Evolutionary conservation across 805 yeast genomes (phyloP), one percentile per base, ranked within the genome.

Genomic region (Saccharomycopsis babjevae): DNA sequence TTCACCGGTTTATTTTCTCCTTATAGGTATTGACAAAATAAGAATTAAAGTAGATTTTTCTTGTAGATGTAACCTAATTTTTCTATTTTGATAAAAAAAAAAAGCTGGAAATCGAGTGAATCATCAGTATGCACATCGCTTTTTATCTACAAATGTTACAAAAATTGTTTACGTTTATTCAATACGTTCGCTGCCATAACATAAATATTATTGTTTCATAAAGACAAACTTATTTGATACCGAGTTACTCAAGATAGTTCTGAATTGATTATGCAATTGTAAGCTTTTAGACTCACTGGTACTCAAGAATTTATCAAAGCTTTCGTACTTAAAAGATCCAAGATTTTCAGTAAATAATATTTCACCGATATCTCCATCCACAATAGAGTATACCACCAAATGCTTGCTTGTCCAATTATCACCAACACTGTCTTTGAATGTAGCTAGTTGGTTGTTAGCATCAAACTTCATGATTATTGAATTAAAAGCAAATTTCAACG

Each of bases 401-500:
- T 63, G 65, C 11, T 39, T 50, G 50, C 65, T 63, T 36, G 59
- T 42, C 10, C 43, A 32, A 11, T 40, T 46, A 8, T 8, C 56
- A 40, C 22, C 25, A 43, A 11, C 50, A 46, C 40, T 28, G 5
- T 25, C 15, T 11, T 54, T 57, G 34, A n/a, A 10, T 30, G 39
- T 32, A 32, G 52, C 38, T 8, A 58, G 52, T 39, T 50, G 39
- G 20, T 50, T 20, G 7, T 55, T 59, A 13, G 15, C 20, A 16
- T 39, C 52, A 43, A 58, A 57, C 6, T 38, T 39, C 22, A 57
- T 57, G 4, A 64, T 36, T 10, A 22, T 42, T n/a, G 64, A 57
- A 34, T 61, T 62, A 39, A 64, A 64, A 5, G 59, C 54, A 30
- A 28, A 42, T 11, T 36, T 32, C 16, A 93, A 71, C 0, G 90